phyloP scores from a whole-genome alignment of 257 asterid species.

The Agastache rugosa region DNA sequence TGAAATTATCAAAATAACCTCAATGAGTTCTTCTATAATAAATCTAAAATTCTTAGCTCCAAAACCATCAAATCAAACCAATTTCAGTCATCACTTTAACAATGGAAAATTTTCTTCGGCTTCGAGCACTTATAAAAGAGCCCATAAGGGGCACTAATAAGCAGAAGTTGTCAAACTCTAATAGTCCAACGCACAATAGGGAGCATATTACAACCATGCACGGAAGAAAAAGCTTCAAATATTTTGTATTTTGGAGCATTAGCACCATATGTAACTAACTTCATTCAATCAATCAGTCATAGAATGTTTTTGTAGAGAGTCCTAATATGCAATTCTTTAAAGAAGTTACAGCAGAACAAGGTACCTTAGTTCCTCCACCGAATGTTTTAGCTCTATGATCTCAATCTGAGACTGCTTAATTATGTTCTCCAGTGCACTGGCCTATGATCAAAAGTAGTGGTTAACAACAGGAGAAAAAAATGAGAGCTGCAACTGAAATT shows the following conservation, averaged over 20 bases:
- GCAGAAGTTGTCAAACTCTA: neutral
- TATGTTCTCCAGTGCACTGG: slow-evolving; percentile 89
- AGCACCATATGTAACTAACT: slow-evolving; percentile 23
- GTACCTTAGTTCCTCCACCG: slow-evolving; percentile 89
- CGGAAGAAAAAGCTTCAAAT: neutral
- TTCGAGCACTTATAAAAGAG: neutral
- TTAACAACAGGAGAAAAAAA: slow-evolving; percentile 33
- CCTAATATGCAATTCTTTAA: neutral
- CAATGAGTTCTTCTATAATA: neutral
- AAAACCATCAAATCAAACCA: neutral
- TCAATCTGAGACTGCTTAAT: slow-evolving; percentile 96
- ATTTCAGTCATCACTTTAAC: slow-evolving; percentile 11
- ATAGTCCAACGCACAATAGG: neutral
- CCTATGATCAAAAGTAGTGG: slow-evolving; percentile 53
- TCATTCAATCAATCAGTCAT: slow-evolving; percentile 19
- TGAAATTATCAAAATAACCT: neutral
- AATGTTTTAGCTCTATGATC: slow-evolving; percentile 94
- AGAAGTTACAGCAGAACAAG: slow-evolving; percentile 12
- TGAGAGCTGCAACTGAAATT: neutral
- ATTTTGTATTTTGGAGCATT: neutral
- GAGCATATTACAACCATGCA: neutral
- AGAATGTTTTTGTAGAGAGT: neutral
- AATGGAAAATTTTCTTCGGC: neutral
- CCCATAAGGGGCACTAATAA: neutral
- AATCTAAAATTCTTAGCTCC: neutral